Percentiles rank a stretch among this genome's conserved stretches.
These are phyloP conservation scores for Cercospora brassicicola DNA, from an alignment of 2,329 filamentous ascomycete genomes.

Conservation along the genomic window DNA sequence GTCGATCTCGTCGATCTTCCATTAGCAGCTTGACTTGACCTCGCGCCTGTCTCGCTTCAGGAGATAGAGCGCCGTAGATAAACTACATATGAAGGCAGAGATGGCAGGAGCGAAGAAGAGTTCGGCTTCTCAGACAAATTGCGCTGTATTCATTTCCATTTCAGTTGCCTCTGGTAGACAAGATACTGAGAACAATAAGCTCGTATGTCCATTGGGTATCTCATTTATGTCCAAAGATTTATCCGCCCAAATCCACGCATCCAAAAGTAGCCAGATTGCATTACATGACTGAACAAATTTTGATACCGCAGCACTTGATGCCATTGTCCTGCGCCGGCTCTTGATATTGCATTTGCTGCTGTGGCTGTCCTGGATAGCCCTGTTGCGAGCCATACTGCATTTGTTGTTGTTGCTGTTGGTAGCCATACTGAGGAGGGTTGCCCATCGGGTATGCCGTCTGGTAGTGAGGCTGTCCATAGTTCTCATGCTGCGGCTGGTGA, in stretches of 20 bases:
- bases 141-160: not conserved
- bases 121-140: not conserved
- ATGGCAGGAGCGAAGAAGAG: not conserved
- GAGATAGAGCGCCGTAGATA: not conserved
- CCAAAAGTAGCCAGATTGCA: not conserved
- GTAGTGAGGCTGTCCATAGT: constrained; percentile 46
- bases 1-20: too few species aligned
- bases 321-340: constrained; percentile 32
- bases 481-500: constrained; percentile 40
- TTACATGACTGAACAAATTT: constrained; percentile 40
- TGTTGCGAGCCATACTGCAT: constrained; percentile 45
- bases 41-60: not conserved
- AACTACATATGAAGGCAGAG: not conserved
- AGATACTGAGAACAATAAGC: not conserved
- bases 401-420: constrained; percentile 46
- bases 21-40: not conserved
- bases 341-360: constrained; percentile 44
- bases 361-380: constrained; percentile 38
- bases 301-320: constrained; percentile 39
- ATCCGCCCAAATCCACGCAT: not conserved
- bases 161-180: not conserved
- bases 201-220: not conserved
- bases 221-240: not conserved
- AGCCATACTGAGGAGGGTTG: constrained; percentile 39
- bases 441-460: constrained; percentile 43